Evolutionary conservation across 2,329 filamentous ascomycete species (phyloP), one percentile per base, ranked within the genome.

Genomic region (Teratosphaeria destructans): DNA sequence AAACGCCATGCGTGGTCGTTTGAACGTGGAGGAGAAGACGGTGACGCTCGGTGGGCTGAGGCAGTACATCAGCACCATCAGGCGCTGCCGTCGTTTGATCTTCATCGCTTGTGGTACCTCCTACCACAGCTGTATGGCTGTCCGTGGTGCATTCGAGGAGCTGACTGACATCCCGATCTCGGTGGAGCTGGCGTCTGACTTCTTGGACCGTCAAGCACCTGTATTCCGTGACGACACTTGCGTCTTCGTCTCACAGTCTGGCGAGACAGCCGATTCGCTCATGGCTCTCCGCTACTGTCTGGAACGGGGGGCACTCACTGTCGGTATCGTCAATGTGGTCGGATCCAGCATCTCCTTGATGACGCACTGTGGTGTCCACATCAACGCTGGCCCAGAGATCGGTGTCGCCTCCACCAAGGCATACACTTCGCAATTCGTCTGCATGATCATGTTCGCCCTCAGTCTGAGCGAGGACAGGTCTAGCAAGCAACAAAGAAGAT

Each of bases 221-320:
- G 93, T 99, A 64, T 99, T 99, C 91, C 89, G 94, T 79, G 94
- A 99, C 75, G 93, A 99, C 77, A 99, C 94, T 19, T 97, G 93
- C 75, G 90, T 99, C 61, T 99, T 99, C 73, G 94, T 99, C 65
- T 99, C 94, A 8, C 94, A 99, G 78, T 99, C 94, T 62, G 94
- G 94, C 71, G 94, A 99, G 82, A 99, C 94, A 61, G 94, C 94
- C 55, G 94, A 99, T 77, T 99, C 94, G 23, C 83, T 99, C 67
- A 88, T 96, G 89, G 94, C 94, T 64, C 86, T 99, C 65, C 87
- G 92, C 70, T 97, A 97, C 85, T 99, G 94, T 79, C 81, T 99
- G 74, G 94, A 99, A 83, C 91, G 94, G 65, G 94, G 94, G 71
- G 94, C 94, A 56, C 81, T 99, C 76, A 97, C 94, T 52, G 94